Percentiles rank a stretch among this genome's conserved stretches.
phyloP scores from a whole-genome alignment of 306 rosid genomes.

The Prunus mongolica region DNA sequence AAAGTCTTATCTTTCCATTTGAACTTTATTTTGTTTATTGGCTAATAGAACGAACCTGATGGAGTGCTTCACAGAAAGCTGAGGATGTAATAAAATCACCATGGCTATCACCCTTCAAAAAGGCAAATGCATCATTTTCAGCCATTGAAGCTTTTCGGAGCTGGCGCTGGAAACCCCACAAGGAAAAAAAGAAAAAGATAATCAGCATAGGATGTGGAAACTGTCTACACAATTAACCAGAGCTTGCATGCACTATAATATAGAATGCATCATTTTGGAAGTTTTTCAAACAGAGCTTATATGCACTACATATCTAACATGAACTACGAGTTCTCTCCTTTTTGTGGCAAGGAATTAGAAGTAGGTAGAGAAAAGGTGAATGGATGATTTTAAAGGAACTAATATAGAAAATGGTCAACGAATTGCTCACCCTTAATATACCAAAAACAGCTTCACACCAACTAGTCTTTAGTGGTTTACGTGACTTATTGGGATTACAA shows the following conservation, averaged over 20 bases:
- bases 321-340: not conserved
- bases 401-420: not conserved
- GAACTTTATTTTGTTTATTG: not conserved
- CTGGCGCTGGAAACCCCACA: conserved; percentile 46
- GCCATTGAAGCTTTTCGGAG: conserved; percentile 75
- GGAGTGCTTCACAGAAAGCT: conserved; percentile 69
- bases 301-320: not conserved
- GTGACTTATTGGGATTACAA: conserved; percentile 74
- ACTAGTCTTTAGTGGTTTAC: conserved; percentile 75
- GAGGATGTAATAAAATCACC: conserved; percentile 56
- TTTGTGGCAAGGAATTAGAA: not conserved
- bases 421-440: conserved; percentile 58
- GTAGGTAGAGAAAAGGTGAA: not conserved
- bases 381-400: not conserved
- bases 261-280: not conserved
- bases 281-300: not conserved
- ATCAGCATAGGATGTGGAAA: conserved; percentile 2
- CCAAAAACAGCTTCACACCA: conserved; percentile 95
- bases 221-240: not conserved
- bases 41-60: conserved; percentile 46
- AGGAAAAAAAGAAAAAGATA: not conserved
- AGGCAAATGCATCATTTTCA: conserved; percentile 73
- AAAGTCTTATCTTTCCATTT: conserved; percentile 15
- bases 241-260: not conserved
- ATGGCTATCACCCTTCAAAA: conserved; percentile 64